Percentiles rank a stretch among this genome's conserved stretches.
phyloP scores from a whole-genome alignment of 257 asterid genomes.

The Thymus quinquecostatus region DNA sequence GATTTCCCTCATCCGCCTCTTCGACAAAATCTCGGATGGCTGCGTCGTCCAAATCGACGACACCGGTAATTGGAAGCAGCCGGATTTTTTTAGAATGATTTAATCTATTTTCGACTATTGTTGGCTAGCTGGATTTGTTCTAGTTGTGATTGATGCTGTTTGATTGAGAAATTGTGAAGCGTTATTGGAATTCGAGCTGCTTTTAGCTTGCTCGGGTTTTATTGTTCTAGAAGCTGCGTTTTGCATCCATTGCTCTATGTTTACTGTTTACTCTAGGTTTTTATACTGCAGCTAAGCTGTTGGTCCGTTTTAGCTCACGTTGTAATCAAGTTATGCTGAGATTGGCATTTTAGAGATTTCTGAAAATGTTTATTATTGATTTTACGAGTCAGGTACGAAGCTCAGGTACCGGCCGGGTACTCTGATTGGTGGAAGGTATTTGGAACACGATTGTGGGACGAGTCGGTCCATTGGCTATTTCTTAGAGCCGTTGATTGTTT shows the following conservation, averaged over 20 bases:
- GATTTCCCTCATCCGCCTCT: constrained; percentile 77
- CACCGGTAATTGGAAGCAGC: constrained; percentile 49
- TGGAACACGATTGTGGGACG: constrained; percentile 73
- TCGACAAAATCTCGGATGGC: constrained; percentile 71
- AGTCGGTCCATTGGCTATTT: constrained; percentile 77
- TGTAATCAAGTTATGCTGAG: too few species aligned
- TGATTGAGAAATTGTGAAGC: neutral
- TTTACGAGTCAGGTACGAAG: constrained; percentile 62
- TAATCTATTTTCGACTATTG: too few species aligned
- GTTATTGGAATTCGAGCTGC: too few species aligned
- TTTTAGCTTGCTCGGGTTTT: too few species aligned
- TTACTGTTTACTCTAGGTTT: too few species aligned
- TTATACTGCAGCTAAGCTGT: too few species aligned
- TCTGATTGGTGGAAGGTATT: constrained; percentile 81
- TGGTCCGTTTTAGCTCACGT: too few species aligned
- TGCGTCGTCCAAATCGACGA: constrained; percentile 78
- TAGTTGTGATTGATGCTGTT: constrained; percentile 5
- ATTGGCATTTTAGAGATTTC: too few species aligned
- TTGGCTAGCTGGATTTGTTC: neutral
- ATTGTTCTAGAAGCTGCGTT: too few species aligned
- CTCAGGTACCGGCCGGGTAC: constrained; percentile 88
- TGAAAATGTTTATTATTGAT: neutral
- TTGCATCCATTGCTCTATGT: too few species aligned
- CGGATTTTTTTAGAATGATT: neutral
- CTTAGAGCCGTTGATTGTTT: constrained; percentile 79